These are phyloP conservation scores for Aspergillus egyptiacus DNA, from an alignment of 495 filamentous ascomycete genomes.

Conservation along the genomic window DNA sequence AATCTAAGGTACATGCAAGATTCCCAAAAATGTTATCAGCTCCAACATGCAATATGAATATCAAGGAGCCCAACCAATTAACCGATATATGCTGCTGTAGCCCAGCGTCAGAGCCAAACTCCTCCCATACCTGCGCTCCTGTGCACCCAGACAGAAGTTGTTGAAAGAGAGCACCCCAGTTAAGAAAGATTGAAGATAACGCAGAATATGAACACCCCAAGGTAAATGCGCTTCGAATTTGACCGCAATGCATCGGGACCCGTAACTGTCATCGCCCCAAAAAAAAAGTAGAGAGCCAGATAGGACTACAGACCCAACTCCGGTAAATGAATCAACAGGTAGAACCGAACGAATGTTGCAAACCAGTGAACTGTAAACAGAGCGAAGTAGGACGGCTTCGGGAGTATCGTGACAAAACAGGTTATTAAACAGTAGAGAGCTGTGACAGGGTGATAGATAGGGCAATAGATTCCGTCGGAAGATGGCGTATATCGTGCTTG, in stretches of 20 bases:
- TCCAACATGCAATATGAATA: conserved; percentile 18
- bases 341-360: conserved; percentile 10
- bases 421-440: conserved; percentile 14
- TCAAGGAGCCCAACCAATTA: conserved; percentile 14
- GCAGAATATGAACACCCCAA: not conserved
- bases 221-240: conserved; percentile 6
- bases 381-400: not conserved
- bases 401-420: not conserved
- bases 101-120: conserved; percentile 30
- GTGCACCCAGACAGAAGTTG: conserved; percentile 19
- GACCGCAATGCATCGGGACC: conserved; percentile 14
- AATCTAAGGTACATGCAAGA: conserved; percentile 20
- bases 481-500: not conserved
- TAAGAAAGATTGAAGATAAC: not conserved
- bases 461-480: not conserved
- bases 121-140: conserved; percentile 34
- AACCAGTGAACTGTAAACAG: not conserved
- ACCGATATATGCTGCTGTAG: conserved; percentile 27
- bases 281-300: conserved; percentile 9
- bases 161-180: conserved; percentile 8
- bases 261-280: conserved; percentile 16
- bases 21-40: conserved; percentile 4
- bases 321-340: conserved; percentile 4
- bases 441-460: not conserved
- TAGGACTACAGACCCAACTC: conserved; percentile 14